A percentile compares a stretch with the other conserved stretches of the same genome.
Conservation (phyloP, 148 eudicot species). For the Rhododendron williamsianum region DNA sequence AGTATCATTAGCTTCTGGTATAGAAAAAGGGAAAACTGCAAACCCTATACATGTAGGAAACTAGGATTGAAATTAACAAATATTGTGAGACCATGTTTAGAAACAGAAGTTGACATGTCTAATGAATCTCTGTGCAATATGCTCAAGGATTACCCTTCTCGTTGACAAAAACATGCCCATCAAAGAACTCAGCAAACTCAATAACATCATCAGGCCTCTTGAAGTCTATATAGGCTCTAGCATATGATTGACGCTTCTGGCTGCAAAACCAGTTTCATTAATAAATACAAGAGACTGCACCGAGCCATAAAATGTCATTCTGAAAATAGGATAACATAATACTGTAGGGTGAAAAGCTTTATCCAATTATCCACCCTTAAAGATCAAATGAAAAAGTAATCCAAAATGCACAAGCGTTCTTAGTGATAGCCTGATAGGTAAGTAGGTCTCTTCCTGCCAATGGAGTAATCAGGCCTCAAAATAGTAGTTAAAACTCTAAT, state of each 20-base stretch:
- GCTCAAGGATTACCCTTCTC: conserved; percentile 50
- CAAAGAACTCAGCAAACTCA: conserved; percentile 66
- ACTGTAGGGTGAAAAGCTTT: neutral
- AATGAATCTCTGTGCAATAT: neutral
- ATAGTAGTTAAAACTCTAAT: neutral
- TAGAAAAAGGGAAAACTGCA: neutral
- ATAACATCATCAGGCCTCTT: conserved; percentile 50
- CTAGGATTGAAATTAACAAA: neutral
- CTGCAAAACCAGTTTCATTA: conserved; percentile 27
- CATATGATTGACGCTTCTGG: conserved; percentile 37
- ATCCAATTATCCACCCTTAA: neutral
- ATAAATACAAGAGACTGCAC: neutral
- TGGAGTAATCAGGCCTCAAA: neutral
- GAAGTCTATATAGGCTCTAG: conserved; percentile 64
- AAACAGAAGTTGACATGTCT: neutral
- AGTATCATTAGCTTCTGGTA: neutral
- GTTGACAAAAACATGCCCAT: conserved; percentile 65
- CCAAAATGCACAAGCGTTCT: neutral
- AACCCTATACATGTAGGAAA: neutral
- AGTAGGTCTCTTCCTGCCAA: neutral
- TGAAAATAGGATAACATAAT: neutral
- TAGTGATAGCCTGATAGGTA: neutral
- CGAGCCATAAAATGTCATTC: neutral
- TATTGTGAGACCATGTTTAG: neutral
- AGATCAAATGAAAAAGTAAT: neutral